These are phyloP conservation scores for Oryza meyeriana DNA, from an alignment of 176 grass and related monocot genomes.

Conservation along the genomic window DNA sequence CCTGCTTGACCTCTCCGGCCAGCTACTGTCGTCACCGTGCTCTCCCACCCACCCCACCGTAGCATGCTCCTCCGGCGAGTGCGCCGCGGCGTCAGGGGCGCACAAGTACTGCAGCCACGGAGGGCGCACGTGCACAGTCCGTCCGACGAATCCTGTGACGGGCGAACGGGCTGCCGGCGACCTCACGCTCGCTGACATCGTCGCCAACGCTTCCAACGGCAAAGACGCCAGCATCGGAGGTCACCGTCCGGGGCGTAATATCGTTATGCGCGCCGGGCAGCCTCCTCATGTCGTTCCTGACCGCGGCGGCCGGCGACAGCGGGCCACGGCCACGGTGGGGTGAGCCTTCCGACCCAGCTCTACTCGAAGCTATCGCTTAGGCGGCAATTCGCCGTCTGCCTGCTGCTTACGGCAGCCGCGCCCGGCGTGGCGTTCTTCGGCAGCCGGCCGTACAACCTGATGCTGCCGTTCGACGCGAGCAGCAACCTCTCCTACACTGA, in stretches of 20 bases:
- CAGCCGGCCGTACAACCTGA: neutral
- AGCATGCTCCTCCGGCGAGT: slow-evolving; percentile 2
- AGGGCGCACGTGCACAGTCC: neutral
- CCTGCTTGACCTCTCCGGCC: slow-evolving; percentile 29
- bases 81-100: neutral
- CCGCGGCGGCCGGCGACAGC: too few relatives aligned
- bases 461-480: neutral
- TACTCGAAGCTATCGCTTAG: neutral
- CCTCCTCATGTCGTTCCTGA: neutral
- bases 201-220: neutral
- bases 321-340: too few relatives aligned
- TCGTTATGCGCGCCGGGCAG: neutral
- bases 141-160: neutral
- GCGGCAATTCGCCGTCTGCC: neutral
- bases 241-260: neutral
- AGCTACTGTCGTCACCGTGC: slow-evolving; percentile 6
- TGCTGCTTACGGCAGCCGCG: neutral
- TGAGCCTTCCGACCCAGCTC: neutral
- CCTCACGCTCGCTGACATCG: neutral
- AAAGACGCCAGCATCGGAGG: too few relatives aligned
- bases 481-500: neutral
- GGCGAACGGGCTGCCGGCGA: neutral
- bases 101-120: neutral
- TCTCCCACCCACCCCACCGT: neutral
- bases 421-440: neutral